phyloP scores from a whole-genome alignment of 2,329 filamentous ascomycete genomes.

The Madurella fahalii region DNA sequence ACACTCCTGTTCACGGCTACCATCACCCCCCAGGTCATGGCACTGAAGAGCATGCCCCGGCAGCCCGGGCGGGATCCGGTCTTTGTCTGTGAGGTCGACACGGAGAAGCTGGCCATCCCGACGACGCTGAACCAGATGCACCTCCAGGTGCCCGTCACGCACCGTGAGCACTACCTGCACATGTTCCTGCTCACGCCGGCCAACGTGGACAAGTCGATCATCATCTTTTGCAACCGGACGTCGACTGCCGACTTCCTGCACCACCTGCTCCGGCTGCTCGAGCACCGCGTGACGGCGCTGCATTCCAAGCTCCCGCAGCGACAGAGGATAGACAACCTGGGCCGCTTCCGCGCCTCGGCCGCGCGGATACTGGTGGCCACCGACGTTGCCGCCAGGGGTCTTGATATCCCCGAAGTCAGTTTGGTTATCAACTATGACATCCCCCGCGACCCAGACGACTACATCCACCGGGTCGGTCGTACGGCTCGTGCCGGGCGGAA shows the following conservation, averaged over 20 bases:
- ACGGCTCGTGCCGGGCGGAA: constrained; percentile 85
- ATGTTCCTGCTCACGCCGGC: constrained; percentile 74
- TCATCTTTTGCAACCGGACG: constrained; percentile 93
- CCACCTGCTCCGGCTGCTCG: constrained; percentile 77
- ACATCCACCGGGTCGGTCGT: constrained; percentile 93
- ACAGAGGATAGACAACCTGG: constrained; percentile 81
- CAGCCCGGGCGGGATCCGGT: constrained; percentile 68
- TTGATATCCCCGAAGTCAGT: constrained; percentile 90
- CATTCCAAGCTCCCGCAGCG: constrained; percentile 84
- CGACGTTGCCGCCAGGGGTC: constrained; percentile 87
- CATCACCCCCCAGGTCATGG: constrained; percentile 85
- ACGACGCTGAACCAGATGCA: constrained; percentile 78
- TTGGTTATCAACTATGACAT: constrained; percentile 95
- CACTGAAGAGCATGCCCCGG: constrained; percentile 72
- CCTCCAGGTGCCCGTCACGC: constrained; percentile 81
- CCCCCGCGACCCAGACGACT: constrained; percentile 92
- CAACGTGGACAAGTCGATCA: constrained; percentile 72
- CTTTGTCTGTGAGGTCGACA: constrained; percentile 86
- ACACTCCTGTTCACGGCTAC: constrained; percentile 96
- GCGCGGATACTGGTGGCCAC: constrained; percentile 90
- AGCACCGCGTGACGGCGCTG: constrained; percentile 85
- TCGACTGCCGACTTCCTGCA: constrained; percentile 85
- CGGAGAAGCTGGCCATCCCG: constrained; percentile 70
- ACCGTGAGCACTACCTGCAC: constrained; percentile 93
- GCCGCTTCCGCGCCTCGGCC: constrained; percentile 83